Base-by-base conservation (phyloP, 176 grass and related monocot genomes). In the Aegilops umbellulata region DNA sequence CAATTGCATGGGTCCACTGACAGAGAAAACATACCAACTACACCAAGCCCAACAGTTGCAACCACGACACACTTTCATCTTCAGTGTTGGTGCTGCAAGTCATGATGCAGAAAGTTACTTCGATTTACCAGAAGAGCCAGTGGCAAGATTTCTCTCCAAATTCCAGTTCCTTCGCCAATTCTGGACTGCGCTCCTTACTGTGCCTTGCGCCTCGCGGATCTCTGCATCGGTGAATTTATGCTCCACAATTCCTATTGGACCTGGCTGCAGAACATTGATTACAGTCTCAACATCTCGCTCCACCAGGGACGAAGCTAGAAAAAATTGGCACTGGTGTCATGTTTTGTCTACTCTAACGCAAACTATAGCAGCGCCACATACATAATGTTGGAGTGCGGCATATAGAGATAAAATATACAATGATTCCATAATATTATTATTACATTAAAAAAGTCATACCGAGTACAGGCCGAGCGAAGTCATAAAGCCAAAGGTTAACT, bases 231-330 rank as follows among this genome's bases (percentile, higher is more conserved):
- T 90, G 82, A 98, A 98, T 42, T 89, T 95, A 74, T 95, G 93
- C 66, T 98, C 95, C 62, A 98, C 41, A 38, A 95, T 94, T 32
- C 95, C 95, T 53, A 95, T 57, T 7, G 95, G 95, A 55, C 95
- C 95, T 61, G 93, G 93, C 66, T 89, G 87, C 53, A 95, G 86
- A 60, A 98, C 89, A 38, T 90, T 82, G 76, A 98, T 94, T 46
- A 98, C 93, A 35, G 93, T 98, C 69, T 98, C 95, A 25, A 98
- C 81, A 82, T 98, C 95, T 81, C 85, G 90, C 63, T 98, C n/a
- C n/a, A n/a, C n/a, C 32, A 34, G 32, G 32, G 32, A 34, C 32
- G 32, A 34, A 34, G 32, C 32, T 6, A 34, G 32, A 34, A 34
- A 34, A 34, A 34, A 34, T 6, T 4, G 32, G 32, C 32, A 34